Conservation (phyloP, 305 asterid genomes). For the Solanum hybrid region DNA sequence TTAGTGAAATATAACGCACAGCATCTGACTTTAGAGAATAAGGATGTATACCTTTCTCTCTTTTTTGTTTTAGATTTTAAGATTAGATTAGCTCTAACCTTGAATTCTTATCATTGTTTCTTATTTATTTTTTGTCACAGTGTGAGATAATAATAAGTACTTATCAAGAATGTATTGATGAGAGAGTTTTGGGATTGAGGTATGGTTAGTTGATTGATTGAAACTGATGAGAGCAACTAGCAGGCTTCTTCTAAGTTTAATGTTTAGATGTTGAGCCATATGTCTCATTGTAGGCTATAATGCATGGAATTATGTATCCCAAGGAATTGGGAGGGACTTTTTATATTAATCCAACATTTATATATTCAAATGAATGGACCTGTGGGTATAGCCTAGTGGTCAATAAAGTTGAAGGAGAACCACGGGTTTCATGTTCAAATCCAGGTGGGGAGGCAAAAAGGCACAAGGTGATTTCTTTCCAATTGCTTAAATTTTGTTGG, state of each 20-base stretch:
- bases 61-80: not conserved
- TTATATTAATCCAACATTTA: not conserved
- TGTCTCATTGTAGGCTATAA: not conserved
- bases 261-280: not conserved
- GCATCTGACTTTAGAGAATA: not conserved
- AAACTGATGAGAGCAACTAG: not conserved
- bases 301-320: not conserved
- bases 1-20: not conserved
- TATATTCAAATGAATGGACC: not conserved
- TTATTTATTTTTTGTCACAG: not conserved
- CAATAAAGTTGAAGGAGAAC: not conserved
- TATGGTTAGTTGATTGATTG: not conserved
- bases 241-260: not conserved
- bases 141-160: not conserved
- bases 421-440: not conserved
- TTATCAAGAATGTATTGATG: slow-evolving; percentile 1
- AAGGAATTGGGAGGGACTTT: not conserved
- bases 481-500: not conserved
- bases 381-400: not conserved
- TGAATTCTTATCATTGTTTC: not conserved
- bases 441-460: not conserved
- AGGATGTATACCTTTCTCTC: not conserved
- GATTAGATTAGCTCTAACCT: not conserved
- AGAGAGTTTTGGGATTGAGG: not conserved
- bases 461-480: not conserved